A percentile compares a stretch with the other conserved stretches of the same genome.
Conservation (phyloP, 1,284 basidiomycete genomes). For the Cryptococcus jaspeensis region DNA sequence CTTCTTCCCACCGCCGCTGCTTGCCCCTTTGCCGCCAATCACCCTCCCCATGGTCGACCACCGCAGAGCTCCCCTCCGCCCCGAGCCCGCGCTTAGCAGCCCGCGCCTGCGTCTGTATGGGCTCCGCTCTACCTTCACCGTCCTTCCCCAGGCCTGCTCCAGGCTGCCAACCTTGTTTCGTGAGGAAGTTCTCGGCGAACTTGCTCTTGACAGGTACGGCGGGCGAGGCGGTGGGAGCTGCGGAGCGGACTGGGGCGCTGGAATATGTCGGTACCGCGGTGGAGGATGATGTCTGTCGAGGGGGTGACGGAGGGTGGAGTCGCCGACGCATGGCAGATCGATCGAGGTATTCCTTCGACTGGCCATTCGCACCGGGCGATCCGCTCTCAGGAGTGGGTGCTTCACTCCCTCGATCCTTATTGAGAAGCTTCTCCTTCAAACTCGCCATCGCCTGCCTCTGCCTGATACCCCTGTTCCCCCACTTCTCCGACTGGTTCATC, state of each 20-base stretch:
- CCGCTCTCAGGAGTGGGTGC: background rate
- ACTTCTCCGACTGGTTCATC: slow-evolving; percentile 24
- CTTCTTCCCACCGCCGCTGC: slow-evolving; percentile 34
- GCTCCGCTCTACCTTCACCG: slow-evolving; percentile 29
- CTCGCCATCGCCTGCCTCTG: slow-evolving; percentile 36
- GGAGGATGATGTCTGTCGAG: slow-evolving; percentile 1
- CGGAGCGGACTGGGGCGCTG: background rate
- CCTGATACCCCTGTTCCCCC: slow-evolving; percentile 28
- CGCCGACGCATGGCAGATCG: slow-evolving; percentile 42
- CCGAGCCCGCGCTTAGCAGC: slow-evolving; percentile 37
- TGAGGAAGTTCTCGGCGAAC: slow-evolving; percentile 29
- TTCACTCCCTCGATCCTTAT: slow-evolving; percentile 8
- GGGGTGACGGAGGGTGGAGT: slow-evolving; percentile 27
- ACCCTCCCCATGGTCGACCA: slow-evolving; percentile 13
- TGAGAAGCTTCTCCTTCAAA: slow-evolving; percentile 34
- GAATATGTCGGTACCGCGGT: background rate
- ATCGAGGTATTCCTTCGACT: slow-evolving; percentile 29
- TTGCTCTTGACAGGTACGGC: slow-evolving; percentile 5
- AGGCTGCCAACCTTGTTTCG: slow-evolving; percentile 41
- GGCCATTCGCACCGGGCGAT: background rate
- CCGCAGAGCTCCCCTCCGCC: slow-evolving; percentile 21
- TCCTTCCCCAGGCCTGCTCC: slow-evolving; percentile 39
- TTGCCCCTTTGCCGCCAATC: slow-evolving; percentile 39
- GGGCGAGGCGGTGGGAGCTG: background rate
- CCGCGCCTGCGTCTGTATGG: slow-evolving; percentile 28